phyloP scores from a whole-genome alignment of 108 stramenopile species.

The Nitzschia sp. region DNA sequence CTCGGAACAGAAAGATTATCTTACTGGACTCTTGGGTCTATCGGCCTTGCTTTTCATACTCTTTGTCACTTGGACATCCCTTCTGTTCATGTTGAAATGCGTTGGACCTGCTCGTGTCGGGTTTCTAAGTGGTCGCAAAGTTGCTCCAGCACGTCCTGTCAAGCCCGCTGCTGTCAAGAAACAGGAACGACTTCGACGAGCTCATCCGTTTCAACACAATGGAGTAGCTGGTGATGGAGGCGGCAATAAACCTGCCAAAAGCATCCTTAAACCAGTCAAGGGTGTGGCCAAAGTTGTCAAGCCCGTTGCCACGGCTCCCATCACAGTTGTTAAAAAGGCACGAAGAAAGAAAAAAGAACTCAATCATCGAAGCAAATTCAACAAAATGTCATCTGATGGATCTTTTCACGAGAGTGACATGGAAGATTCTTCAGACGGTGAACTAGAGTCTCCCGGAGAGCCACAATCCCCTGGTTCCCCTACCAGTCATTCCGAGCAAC shows the following conservation, averaged over 20 bases:
- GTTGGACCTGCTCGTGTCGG: slow-evolving; percentile 9
- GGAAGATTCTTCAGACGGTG: not conserved
- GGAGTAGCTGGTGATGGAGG: slow-evolving; percentile 1
- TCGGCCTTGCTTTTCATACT: not conserved
- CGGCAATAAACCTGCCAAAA: not conserved
- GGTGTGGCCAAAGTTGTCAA: slow-evolving; percentile 18
- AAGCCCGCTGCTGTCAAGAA: slow-evolving; percentile 7
- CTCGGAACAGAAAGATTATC: slow-evolving; percentile 10
- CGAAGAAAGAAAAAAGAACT: slow-evolving; percentile 13
- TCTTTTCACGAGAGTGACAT: not conserved
- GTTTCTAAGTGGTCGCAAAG: slow-evolving; percentile 8
- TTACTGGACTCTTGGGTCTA: slow-evolving; percentile 1
- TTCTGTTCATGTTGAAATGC: slow-evolving; percentile 9
- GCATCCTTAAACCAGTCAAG: slow-evolving; percentile 10
- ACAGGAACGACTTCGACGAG: slow-evolving; percentile 6
- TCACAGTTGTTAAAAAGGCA: slow-evolving; percentile 10
- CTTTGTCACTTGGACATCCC: slow-evolving; percentile 2
- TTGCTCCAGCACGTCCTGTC: not conserved
- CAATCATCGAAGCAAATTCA: slow-evolving; percentile 8
- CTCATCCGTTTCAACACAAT: slow-evolving; percentile 21
- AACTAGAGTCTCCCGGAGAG: not conserved
- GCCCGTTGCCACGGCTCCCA: slow-evolving; percentile 15
- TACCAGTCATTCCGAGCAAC: not conserved
- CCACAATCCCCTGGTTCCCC: not conserved
- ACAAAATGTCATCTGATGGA: slow-evolving; percentile 1